Conservation (phyloP, 73 alveolate species). For the Symbiodinium natans region DNA sequence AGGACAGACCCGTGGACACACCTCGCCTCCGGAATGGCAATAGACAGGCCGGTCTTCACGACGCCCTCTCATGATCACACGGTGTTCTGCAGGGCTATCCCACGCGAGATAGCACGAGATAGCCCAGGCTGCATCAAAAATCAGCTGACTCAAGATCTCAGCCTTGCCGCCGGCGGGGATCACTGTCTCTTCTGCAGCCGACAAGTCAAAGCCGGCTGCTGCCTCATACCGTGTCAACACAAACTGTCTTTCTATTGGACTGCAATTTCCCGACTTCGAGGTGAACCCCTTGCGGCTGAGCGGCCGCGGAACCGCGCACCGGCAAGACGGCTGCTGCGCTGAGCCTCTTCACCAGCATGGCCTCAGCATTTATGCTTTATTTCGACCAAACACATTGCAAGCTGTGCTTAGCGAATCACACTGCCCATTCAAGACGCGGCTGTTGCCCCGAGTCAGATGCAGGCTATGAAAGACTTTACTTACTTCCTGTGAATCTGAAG, state of each 20-base stretch:
- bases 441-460: no score
- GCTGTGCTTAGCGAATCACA: no score
- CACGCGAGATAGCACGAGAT: background rate
- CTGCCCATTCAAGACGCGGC: no score
- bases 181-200: slow-evolving; percentile 94
- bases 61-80: slow-evolving; percentile 24
- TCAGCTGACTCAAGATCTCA: background rate
- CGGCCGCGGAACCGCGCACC: slow-evolving; percentile 91
- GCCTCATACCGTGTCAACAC: background rate
- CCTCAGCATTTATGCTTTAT: slow-evolving; percentile 10
- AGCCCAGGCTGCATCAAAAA: background rate
- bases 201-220: slow-evolving; percentile 97
- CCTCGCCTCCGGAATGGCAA: slow-evolving; percentile 96
- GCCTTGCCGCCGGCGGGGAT: slow-evolving; percentile 96
- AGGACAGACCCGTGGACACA: background rate
- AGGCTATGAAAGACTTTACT: no score
- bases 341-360: slow-evolving; percentile 95
- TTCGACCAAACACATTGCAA: no score
- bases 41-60: slow-evolving; percentile 96
- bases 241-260: background rate
- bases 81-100: background rate
- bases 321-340: slow-evolving; percentile 96
- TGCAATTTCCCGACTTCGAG: no score
- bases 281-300: background rate
- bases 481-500: no score